These are phyloP conservation scores for Claviceps africana DNA, from an alignment of 2,329 filamentous ascomycete genomes.

Conservation along the genomic window DNA sequence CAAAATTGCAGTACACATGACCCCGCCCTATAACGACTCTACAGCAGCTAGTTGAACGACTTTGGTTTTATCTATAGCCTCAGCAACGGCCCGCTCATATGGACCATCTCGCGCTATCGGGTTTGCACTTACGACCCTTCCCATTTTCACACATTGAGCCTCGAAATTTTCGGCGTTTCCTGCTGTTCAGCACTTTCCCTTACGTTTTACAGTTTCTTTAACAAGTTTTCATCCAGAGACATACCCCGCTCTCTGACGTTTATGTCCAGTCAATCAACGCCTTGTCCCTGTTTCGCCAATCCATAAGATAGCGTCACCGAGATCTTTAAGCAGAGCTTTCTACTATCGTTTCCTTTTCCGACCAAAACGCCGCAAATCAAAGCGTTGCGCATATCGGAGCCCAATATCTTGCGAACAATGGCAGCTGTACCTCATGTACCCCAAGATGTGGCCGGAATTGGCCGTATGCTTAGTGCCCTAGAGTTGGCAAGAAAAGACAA, in stretches of 20 bases:
- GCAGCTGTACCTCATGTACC: constrained; percentile 40
- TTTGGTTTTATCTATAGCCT: too few species aligned
- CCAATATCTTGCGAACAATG: constrained; percentile 10
- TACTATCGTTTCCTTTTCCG: neutral
- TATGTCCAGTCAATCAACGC: neutral
- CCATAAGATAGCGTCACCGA: neutral
- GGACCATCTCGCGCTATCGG: too few species aligned
- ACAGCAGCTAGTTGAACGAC: too few species aligned
- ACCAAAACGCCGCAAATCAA: neutral
- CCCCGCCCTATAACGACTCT: too few species aligned
- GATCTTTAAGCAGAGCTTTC: neutral
- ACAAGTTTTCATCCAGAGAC: neutral
- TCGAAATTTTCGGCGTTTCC: neutral
- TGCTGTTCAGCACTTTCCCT: neutral
- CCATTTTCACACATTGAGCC: neutral
- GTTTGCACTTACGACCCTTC: too few species aligned
- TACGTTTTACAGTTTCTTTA: neutral
- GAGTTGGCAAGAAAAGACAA: constrained; percentile 42
- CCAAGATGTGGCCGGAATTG: constrained; percentile 57
- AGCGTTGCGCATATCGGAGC: neutral
- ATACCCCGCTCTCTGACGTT: neutral
- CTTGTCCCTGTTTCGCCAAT: neutral
- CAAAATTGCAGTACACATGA: too few species aligned
- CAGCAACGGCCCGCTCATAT: too few species aligned
- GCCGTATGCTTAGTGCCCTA: constrained; percentile 50